Conservation (phyloP, 129 eudicot species). For the Cynara cardunculus region DNA sequence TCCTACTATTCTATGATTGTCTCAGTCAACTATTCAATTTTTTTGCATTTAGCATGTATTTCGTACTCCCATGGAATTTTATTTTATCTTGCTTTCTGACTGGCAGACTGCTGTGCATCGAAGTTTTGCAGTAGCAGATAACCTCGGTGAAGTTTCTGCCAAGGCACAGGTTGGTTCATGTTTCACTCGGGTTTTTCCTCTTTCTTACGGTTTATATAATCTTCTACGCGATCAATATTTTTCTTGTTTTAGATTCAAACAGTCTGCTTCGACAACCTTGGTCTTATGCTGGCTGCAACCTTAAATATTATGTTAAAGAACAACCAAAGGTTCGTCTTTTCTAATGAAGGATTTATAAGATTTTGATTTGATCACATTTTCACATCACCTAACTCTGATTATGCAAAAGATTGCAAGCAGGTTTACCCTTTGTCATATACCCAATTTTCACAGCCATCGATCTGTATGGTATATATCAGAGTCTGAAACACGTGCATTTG, state of each 20-base stretch:
- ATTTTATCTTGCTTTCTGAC: background rate
- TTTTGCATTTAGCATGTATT: background rate
- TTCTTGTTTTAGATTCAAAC: conserved; percentile 71
- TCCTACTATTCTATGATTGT: no score
- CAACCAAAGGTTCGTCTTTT: conserved; percentile 62
- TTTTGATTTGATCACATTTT: background rate
- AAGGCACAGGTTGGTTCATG: conserved; percentile 67
- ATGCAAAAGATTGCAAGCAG: conserved; percentile 77
- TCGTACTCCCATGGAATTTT: background rate
- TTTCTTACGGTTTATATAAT: background rate
- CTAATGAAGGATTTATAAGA: background rate
- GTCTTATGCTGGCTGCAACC: conserved; percentile 84
- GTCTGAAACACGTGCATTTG: conserved; percentile 85
- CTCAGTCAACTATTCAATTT: no score
- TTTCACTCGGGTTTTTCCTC: background rate
- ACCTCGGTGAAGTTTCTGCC: conserved; percentile 97
- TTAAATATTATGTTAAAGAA: conserved; percentile 57
- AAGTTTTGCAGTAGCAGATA: conserved; percentile 92
- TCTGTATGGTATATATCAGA: conserved; percentile 86
- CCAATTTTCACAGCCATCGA: conserved; percentile 82
- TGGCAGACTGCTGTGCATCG: conserved; percentile 86
- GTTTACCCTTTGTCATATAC: conserved; percentile 76
- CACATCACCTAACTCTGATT: conserved; percentile 21
- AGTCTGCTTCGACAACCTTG: conserved; percentile 92
- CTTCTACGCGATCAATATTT: background rate